These are phyloP conservation scores for Plantago elongata DNA, from an alignment of 257 asterid species.

Conservation along the genomic window DNA sequence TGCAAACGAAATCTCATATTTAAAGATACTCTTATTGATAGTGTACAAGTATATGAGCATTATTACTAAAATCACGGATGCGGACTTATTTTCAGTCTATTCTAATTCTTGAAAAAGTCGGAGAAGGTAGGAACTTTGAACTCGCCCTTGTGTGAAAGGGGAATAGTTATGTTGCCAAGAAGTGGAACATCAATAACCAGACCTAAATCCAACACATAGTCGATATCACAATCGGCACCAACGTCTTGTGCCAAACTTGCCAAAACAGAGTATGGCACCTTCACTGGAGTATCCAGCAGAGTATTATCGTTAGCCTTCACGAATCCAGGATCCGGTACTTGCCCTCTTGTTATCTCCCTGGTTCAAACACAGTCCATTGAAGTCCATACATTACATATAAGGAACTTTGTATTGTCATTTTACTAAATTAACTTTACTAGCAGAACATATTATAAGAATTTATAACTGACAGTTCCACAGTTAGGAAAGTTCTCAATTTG, in stretches of 20 bases:
- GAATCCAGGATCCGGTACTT: slow-evolving; percentile 44
- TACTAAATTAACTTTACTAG: no score
- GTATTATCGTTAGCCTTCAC: slow-evolving; percentile 36
- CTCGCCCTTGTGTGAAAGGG: slow-evolving; percentile 37
- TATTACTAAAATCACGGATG: no score
- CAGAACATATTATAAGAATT: no score
- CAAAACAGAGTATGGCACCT: slow-evolving; percentile 39
- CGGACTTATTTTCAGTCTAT: neutral
- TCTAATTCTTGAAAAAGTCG: neutral
- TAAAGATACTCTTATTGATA: no score
- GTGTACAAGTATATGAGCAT: no score
- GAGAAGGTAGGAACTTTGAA: slow-evolving; percentile 41
- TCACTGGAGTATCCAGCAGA: slow-evolving; percentile 30
- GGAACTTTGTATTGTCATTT: no score
- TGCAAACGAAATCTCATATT: no score
- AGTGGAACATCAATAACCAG: slow-evolving; percentile 40
- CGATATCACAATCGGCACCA: slow-evolving; percentile 48
- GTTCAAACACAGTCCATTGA: neutral
- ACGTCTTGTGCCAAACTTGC: slow-evolving; percentile 38
- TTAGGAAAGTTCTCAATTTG: no score
- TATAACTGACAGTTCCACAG: no score
- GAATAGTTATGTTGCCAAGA: slow-evolving; percentile 40
- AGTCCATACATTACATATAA: no score
- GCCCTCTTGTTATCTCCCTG: slow-evolving; percentile 41
- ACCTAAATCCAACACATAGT: slow-evolving; percentile 32